These are phyloP conservation scores for Stenocarpella maydis DNA, from an alignment of 2,329 filamentous ascomycete species.

Conservation along the genomic window DNA sequence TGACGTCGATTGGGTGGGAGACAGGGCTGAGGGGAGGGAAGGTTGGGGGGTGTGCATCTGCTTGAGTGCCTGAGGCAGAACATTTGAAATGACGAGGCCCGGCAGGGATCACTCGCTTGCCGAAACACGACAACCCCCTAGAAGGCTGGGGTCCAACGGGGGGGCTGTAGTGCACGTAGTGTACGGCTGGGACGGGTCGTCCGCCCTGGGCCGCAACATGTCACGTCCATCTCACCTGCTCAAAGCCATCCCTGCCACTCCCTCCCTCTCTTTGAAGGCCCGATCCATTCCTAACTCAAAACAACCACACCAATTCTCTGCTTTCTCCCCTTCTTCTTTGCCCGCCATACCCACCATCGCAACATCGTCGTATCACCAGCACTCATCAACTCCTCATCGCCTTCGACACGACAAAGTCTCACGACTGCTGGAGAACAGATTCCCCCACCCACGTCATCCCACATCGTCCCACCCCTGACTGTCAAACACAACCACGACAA, in stretches of 20 bases:
- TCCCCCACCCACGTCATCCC: background rate
- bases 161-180: too few relatives aligned
- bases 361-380: background rate
- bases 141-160: background rate
- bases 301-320: background rate
- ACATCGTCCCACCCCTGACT: background rate
- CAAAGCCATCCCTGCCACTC: slow-evolving; percentile 20
- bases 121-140: slow-evolving; percentile 15
- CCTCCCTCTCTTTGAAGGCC: background rate
- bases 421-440: background rate
- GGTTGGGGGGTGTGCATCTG: too few relatives aligned
- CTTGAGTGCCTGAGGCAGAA: slow-evolving; percentile 20
- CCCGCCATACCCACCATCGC: background rate
- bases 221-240: slow-evolving; percentile 14
- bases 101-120: slow-evolving; percentile 11
- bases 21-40: too few relatives aligned
- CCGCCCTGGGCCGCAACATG: too few relatives aligned
- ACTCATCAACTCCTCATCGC: background rate
- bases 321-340: background rate
- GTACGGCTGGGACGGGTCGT: slow-evolving; percentile 1
- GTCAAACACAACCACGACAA: slow-evolving; percentile 33
- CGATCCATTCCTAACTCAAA: slow-evolving; percentile 24
- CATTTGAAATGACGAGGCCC: slow-evolving; percentile 7
- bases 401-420: background rate
- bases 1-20: too few relatives aligned